Base-by-base conservation (phyloP, 768 basidiomycete genomes). In the Russula emetica region DNA sequence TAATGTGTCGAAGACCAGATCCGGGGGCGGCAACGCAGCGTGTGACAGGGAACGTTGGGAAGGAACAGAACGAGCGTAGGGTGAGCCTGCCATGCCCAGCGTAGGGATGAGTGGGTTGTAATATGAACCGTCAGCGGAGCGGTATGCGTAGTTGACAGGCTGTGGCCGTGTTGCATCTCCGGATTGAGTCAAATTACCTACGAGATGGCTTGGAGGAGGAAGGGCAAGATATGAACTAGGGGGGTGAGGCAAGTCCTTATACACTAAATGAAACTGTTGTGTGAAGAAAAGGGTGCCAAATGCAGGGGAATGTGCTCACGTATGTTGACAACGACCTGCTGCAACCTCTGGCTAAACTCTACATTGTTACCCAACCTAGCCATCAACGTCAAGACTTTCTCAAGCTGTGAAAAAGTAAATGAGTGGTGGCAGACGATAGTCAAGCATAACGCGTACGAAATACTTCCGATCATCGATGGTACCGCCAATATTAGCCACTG, bases 1-100 rank as follows among this genome's bases (percentile, higher is more conserved):
- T 16, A 93, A 83, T 1, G 80, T 78, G 69, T 93, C 89, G 65
- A 91, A 93, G 5, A 93, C 79, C 8, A 87, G 72, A 4, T 79
- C 82, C 20, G 90, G 74, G 66, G 88, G 85, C 1, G 89, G 89
- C 51, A 90, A 80, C 11, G 78, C 74, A 20, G 77, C 71, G 24
- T 71, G 72, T 0, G 83, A 79, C 5, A 75, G 69, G 56, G 76
- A 64, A 60, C 75, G 81, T 28, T 73, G 74, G 4, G 82, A 77
- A 36, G 86, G 78, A 18, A 88, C 85, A 24, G 85, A 81, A 54
- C 85, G 83, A 9, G 88, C 88, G 69, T 77, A 77, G 3, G 77
- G 74, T 30, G 69, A 72, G 32, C 73, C 67, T 0, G 78, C 75
- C 45, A 69, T 72, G 34, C 78, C 78, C 24, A 79, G 63, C 10